Conservation (phyloP, 371 early-diverging fungal species). For the Apophysomyces sp. region DNA sequence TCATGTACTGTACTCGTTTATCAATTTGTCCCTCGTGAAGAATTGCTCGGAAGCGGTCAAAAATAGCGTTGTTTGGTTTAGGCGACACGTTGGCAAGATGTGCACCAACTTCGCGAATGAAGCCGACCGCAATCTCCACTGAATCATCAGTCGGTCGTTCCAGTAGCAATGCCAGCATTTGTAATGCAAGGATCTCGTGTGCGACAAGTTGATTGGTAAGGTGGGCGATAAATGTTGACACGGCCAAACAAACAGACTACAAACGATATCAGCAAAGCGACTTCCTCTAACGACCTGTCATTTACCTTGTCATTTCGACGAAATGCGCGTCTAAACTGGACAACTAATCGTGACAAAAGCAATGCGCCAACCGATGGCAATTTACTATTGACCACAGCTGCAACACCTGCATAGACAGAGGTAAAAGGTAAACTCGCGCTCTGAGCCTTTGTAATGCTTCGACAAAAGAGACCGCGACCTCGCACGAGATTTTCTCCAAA, state of each 20-base stretch:
- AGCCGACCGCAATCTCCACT: constrained; percentile 96
- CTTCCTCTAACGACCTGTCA: neutral
- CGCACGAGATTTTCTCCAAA: constrained; percentile 92
- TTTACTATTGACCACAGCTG: constrained; percentile 92
- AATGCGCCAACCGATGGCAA: constrained; percentile 91
- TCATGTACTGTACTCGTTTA: constrained; percentile 95
- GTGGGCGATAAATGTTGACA: constrained; percentile 90
- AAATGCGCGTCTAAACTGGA: constrained; percentile 91
- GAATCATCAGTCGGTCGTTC: constrained; percentile 96
- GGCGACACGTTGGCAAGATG: constrained; percentile 80
- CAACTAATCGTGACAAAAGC: constrained; percentile 79
- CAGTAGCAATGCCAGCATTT: constrained; percentile 83
- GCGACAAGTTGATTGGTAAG: constrained; percentile 90
- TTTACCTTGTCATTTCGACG: constrained; percentile 86
- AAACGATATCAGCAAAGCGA: neutral
- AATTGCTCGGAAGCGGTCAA: constrained; percentile 91
- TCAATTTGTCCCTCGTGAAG: constrained; percentile 94
- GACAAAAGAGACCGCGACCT: constrained; percentile 89
- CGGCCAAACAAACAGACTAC: constrained; percentile 74
- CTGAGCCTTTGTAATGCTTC: constrained; percentile 93
- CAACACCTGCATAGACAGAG: constrained; percentile 88
- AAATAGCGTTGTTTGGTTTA: constrained; percentile 83
- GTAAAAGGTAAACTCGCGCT: constrained; percentile 88
- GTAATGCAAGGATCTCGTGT: constrained; percentile 88
- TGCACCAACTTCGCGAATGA: constrained; percentile 91